A percentile compares a stretch with the other conserved stretches of the same genome.
phyloP scores from a whole-genome alignment of 129 eudicot genomes.

The Saposhnikovia divaricata region DNA sequence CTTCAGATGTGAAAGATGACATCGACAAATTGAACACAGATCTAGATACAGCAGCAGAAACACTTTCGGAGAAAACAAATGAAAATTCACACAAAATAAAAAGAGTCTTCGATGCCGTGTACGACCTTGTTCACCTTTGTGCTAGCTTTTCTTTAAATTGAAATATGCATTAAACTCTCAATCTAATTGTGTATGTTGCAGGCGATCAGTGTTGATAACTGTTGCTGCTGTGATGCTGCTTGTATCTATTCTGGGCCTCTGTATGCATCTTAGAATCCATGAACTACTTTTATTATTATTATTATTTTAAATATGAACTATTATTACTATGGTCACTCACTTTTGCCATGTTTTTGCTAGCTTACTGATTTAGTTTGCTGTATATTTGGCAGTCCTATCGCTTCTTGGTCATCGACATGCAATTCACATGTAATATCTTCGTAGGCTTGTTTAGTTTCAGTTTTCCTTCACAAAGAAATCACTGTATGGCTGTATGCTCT shows the following conservation, averaged over 20 bases:
- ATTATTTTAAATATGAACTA: not conserved
- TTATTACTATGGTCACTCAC: not conserved
- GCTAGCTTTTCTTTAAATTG: not conserved
- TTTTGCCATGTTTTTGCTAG: not conserved
- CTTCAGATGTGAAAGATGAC: constrained; percentile 59
- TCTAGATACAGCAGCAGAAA: constrained; percentile 59
- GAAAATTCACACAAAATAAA: constrained; percentile 53
- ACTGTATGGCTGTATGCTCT: not conserved
- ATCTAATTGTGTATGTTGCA: constrained; percentile 23
- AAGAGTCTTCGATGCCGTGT: constrained; percentile 67
- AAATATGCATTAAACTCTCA: not conserved
- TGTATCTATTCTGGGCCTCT: constrained; percentile 69
- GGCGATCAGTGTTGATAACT: constrained; percentile 66
- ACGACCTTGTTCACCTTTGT: constrained; percentile 20
- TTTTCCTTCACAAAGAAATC: not conserved
- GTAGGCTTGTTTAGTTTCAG: constrained; percentile 1
- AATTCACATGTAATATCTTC: constrained; percentile 61
- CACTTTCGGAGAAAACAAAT: constrained; percentile 54
- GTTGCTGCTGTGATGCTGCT: constrained; percentile 74
- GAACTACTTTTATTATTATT: not conserved
- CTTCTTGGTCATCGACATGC: constrained; percentile 64
- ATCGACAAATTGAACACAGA: constrained; percentile 61
- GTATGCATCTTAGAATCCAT: constrained; percentile 36
- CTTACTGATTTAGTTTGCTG: constrained; percentile 6
- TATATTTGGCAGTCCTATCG: constrained; percentile 55